Conservation (phyloP, 148 eudicot genomes). For the Beta vulgaris region DNA sequence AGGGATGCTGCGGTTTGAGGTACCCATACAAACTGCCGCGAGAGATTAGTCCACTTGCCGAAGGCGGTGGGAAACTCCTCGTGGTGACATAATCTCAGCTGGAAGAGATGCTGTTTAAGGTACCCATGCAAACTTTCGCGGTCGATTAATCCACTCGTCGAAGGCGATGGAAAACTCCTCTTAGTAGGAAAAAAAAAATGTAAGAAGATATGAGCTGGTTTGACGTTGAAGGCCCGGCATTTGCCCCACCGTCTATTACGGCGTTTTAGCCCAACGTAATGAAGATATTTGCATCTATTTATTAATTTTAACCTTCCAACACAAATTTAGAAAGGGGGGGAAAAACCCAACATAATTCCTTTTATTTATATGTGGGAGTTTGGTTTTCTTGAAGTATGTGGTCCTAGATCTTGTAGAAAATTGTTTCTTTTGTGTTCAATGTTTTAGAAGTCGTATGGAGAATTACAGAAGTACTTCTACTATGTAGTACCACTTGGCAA, state of each 20-base stretch:
- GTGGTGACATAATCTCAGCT: no score
- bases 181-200: background rate
- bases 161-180: no score
- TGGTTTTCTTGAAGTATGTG: slow-evolving; percentile 7
- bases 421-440: background rate
- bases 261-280: slow-evolving; percentile 2
- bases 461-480: no score
- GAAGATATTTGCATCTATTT: background rate
- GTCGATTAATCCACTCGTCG: no score
- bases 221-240: slow-evolving; percentile 27
- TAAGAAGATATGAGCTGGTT: background rate
- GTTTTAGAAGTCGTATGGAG: no score
- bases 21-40: no score
- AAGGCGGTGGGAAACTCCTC: no score
- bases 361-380: background rate
- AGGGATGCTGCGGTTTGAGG: no score
- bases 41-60: no score
- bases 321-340: background rate
- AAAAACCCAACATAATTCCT: background rate
- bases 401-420: background rate
- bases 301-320: background rate
- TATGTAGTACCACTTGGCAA: no score
- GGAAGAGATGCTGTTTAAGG: no score
- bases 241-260: slow-evolving; percentile 13
- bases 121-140: no score